phyloP scores from a whole-genome alignment of 2,329 filamentous ascomycete species.

The Beauveria sp. region DNA sequence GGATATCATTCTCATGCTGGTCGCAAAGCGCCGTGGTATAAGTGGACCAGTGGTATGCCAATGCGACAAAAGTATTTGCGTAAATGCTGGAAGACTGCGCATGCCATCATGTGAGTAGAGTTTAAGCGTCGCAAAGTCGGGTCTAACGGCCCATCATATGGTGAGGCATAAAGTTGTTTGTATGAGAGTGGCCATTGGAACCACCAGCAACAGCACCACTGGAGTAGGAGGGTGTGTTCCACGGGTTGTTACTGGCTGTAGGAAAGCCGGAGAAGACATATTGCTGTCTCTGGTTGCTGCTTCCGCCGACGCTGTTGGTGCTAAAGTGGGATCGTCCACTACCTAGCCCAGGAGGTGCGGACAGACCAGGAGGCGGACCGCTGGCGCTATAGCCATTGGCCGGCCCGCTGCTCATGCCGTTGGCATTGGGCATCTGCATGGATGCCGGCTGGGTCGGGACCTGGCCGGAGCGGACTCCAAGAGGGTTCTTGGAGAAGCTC shows the following conservation, averaged over 20 bases:
- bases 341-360: conserved; percentile 64
- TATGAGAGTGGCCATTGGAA: not conserved
- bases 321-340: conserved; percentile 16
- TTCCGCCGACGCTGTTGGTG: not conserved
- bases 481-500: conserved; percentile 94
- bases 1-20: not conserved
- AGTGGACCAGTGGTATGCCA: not conserved
- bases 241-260: conserved; percentile 16
- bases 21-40: not conserved
- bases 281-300: not conserved
- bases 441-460: conserved; percentile 35
- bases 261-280: conserved; percentile 15
- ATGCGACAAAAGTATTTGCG: not conserved
- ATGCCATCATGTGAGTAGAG: not conserved
- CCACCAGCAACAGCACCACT: conserved; percentile 9
- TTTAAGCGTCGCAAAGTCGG: not conserved
- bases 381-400: conserved; percentile 59
- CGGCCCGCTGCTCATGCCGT: conserved; percentile 32
- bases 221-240: conserved; percentile 18
- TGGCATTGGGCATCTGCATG: conserved; percentile 45
- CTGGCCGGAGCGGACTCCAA: conserved; percentile 81
- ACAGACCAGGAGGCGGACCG: conserved; percentile 75
- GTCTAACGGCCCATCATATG: conserved; percentile 13
- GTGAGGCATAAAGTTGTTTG: conserved; percentile 1
- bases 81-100: not conserved